These are phyloP conservation scores for Graphilbum sp. DNA, from an alignment of 2,329 filamentous ascomycete genomes.

Conservation along the genomic window DNA sequence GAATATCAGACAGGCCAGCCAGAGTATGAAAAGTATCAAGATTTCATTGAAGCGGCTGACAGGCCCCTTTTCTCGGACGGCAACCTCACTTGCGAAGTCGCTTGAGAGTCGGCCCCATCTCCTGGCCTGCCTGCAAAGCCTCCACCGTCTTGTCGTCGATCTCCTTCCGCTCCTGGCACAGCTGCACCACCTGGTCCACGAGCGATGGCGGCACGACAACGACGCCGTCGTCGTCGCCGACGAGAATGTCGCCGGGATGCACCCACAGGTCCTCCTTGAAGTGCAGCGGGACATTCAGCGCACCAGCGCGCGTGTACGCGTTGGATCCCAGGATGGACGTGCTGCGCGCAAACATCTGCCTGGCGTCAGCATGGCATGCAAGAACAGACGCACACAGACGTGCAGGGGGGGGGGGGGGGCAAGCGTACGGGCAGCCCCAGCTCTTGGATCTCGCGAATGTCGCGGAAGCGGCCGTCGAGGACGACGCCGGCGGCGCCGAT, in stretches of 20 bases:
- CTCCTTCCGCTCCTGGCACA: neutral
- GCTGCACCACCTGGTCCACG: neutral
- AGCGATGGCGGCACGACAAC: neutral
- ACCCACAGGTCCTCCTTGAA: neutral
- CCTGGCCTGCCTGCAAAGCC: neutral
- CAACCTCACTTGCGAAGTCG: too few species aligned
- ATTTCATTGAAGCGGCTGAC: too few species aligned
- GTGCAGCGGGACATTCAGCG: conserved; percentile 22
- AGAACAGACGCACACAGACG: neutral
- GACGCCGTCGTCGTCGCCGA: neutral
- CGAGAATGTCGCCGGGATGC: neutral
- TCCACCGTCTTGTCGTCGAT: neutral
- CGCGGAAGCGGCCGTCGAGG: conserved; percentile 34
- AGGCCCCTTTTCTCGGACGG: too few species aligned
- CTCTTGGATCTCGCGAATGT: conserved; percentile 35
- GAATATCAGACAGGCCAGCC: too few species aligned
- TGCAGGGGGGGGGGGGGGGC: neutral
- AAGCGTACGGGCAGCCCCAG: conserved; percentile 25
- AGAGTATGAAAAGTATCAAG: too few species aligned
- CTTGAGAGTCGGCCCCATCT: neutral
- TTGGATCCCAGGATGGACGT: conserved; percentile 24
- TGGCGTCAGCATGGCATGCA: neutral
- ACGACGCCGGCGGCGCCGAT: conserved; percentile 29
- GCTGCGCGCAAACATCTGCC: conserved; percentile 25
- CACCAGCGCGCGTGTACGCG: conserved; percentile 22